A percentile compares a stretch with the other conserved stretches of the same genome.
Evolutionary conservation across 1,139 yeast genomes (phyloP).

Genomic region (Pneumocystis canis): DNA sequence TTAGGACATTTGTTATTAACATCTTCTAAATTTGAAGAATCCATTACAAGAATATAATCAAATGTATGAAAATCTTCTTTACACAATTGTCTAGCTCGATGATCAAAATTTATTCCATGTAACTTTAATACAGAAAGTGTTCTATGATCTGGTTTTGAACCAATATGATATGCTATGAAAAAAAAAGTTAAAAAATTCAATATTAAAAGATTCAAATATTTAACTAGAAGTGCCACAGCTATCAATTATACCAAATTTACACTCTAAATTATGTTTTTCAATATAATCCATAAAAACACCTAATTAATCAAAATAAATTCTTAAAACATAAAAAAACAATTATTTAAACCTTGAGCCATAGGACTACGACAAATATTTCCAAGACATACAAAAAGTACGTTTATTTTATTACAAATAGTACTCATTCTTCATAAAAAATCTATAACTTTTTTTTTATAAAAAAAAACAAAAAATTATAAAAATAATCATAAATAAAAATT

Average conservation of each 20-base stretch:
- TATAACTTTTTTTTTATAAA: neutral
- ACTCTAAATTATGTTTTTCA: slow-evolving; percentile 31
- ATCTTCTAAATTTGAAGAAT: slow-evolving; percentile 6
- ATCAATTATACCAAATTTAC: slow-evolving; percentile 43
- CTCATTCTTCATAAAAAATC: neutral
- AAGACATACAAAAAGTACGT: neutral
- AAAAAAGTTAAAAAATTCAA: neutral
- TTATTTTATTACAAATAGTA: neutral
- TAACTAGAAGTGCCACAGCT: slow-evolving; percentile 26
- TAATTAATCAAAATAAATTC: slow-evolving; percentile 11
- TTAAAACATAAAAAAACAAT: neutral
- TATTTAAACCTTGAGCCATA: neutral
- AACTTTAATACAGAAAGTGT: neutral
- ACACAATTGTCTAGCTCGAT: slow-evolving; percentile 4
- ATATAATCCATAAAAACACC: slow-evolving; percentile 69
- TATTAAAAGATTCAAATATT: neutral
- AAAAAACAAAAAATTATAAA: neutral
- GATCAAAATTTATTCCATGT: neutral
- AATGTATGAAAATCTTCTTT: slow-evolving; percentile 5
- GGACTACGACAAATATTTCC: neutral
- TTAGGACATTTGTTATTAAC: slow-evolving; percentile 4
- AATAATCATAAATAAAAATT: neutral
- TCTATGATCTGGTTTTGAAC: neutral
- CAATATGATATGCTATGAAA: neutral
- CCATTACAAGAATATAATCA: slow-evolving; percentile 12